Conservation (phyloP, 805 yeast species). For the Isabelozyma heimii region DNA sequence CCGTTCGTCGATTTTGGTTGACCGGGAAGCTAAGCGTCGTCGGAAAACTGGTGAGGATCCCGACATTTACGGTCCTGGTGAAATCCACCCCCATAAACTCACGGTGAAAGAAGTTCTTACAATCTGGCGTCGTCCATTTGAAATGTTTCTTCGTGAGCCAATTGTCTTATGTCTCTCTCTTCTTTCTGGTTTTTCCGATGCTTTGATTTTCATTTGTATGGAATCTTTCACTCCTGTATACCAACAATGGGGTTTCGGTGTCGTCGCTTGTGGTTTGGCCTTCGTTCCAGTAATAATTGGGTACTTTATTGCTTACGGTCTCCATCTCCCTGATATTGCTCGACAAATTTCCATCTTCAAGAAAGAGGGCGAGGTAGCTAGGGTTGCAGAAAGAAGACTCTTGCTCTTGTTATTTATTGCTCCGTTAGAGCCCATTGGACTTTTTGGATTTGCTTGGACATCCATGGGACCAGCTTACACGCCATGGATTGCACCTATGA, state of each 20-base stretch:
- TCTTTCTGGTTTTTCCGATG: conserved; percentile 40
- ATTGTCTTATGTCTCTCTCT: conserved; percentile 37
- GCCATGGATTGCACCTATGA: conserved; percentile 43
- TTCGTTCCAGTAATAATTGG: conserved; percentile 34
- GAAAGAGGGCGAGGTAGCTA: conserved; percentile 20
- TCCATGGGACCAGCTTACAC: conserved; percentile 33
- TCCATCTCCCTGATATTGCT: conserved; percentile 31
- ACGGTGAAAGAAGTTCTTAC: conserved; percentile 19
- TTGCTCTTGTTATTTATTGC: conserved; percentile 33
- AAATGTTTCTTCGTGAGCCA: conserved; percentile 36
- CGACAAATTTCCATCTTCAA: conserved; percentile 24
- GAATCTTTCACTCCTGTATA: conserved; percentile 33
- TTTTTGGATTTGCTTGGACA: conserved; percentile 43
- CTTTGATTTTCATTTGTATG: conserved; percentile 38
- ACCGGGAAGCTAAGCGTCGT: conserved; percentile 34
- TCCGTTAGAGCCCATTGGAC: conserved; percentile 36
- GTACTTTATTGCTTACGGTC: conserved; percentile 30
- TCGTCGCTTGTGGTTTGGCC: conserved; percentile 32
- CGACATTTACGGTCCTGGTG: conserved; percentile 35
- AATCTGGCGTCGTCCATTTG: conserved; percentile 39
- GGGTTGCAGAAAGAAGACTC: conserved; percentile 26
- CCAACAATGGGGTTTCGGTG: conserved; percentile 32
- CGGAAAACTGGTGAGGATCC: conserved; percentile 28
- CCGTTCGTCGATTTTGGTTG: conserved; percentile 29
- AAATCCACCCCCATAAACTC: conserved; percentile 16